phyloP scores from a whole-genome alignment of 345 rosid species.

The Lepidium didymum region DNA sequence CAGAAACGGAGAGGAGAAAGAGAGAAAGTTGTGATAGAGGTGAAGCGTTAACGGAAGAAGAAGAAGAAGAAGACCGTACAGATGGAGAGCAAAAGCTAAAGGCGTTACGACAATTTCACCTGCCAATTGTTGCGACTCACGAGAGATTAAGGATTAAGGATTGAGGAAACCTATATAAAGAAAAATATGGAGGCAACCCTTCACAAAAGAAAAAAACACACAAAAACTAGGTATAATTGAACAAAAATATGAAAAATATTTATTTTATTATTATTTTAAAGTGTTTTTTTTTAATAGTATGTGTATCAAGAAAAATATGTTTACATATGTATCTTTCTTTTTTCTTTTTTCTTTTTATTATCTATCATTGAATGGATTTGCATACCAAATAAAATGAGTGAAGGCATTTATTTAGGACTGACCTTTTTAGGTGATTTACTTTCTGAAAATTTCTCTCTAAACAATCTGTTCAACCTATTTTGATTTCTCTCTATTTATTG shows the following conservation, averaged over 20 bases:
- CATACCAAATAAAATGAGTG: neutral
- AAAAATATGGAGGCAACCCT: neutral
- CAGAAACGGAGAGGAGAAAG: neutral
- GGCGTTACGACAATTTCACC: slow-evolving; percentile 30
- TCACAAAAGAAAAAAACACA: too few species aligned
- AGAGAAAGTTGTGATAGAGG: neutral
- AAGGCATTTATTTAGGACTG: slow-evolving; percentile 7
- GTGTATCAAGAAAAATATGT: neutral
- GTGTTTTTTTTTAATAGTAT: too few species aligned
- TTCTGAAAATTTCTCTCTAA: neutral
- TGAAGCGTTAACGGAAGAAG: neutral
- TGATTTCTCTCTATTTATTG: neutral
- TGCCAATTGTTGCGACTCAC: slow-evolving; percentile 32
- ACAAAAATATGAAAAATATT: too few species aligned
- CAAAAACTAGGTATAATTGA: too few species aligned
- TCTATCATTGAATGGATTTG: neutral
- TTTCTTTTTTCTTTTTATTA: too few species aligned
- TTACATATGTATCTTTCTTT: neutral
- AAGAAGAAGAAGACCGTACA: slow-evolving; percentile 6
- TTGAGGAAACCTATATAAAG: slow-evolving; percentile 7
- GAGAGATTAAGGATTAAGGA: slow-evolving; percentile 17
- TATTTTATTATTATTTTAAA: too few species aligned
- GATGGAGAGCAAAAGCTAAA: slow-evolving; percentile 9
- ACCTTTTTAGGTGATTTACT: neutral
- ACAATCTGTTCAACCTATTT: neutral